A percentile compares a stretch with the other conserved stretches of the same genome.
Evolutionary conservation across 1,284 basidiomycete species (phyloP).

Genomic region (Testicularia cyperi): DNA sequence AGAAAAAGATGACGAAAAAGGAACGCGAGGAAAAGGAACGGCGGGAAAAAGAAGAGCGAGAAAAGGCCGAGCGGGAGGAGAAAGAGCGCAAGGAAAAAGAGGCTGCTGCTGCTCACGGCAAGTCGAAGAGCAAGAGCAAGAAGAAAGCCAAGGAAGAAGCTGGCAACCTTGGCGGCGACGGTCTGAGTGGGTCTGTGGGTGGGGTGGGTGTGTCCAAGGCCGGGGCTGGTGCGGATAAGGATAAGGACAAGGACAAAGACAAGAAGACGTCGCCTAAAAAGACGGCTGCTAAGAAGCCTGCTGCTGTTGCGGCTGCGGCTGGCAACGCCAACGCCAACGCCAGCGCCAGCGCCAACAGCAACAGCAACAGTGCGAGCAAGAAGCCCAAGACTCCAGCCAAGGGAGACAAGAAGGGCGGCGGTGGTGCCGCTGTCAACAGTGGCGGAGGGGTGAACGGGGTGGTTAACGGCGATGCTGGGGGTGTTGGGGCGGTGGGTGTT

Average conservation of each 20-base stretch:
- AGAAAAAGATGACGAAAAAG: slow-evolving; percentile 49
- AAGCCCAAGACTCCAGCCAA: slow-evolving; percentile 30
- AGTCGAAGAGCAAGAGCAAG: slow-evolving; percentile 40
- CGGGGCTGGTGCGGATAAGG: slow-evolving; percentile 4
- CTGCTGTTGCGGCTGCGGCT: not conserved
- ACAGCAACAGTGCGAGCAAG: slow-evolving; percentile 18
- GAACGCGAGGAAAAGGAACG: slow-evolving; percentile 31
- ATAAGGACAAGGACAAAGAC: slow-evolving; percentile 32
- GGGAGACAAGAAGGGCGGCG: slow-evolving; percentile 17
- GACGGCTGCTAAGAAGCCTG: slow-evolving; percentile 32
- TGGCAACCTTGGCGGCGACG: too few relatives aligned
- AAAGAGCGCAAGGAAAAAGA: slow-evolving; percentile 40
- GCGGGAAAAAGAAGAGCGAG: slow-evolving; percentile 37
- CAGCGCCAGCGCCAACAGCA: slow-evolving; percentile 1
- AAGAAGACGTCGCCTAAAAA: slow-evolving; percentile 34
- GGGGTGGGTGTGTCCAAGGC: too few relatives aligned
- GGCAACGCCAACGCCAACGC: not conserved
- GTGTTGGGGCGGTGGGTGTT: slow-evolving; percentile 1
- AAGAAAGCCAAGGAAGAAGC: slow-evolving; percentile 43
- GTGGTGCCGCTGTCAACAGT: not conserved
- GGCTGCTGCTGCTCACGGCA: slow-evolving; percentile 8
- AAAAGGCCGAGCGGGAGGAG: slow-evolving; percentile 49
- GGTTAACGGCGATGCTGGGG: not conserved
- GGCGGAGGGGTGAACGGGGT: not conserved
- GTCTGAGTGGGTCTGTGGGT: too few relatives aligned